Conservation (phyloP, 495 filamentous ascomycete genomes). For the Margaritispora aquatica region DNA sequence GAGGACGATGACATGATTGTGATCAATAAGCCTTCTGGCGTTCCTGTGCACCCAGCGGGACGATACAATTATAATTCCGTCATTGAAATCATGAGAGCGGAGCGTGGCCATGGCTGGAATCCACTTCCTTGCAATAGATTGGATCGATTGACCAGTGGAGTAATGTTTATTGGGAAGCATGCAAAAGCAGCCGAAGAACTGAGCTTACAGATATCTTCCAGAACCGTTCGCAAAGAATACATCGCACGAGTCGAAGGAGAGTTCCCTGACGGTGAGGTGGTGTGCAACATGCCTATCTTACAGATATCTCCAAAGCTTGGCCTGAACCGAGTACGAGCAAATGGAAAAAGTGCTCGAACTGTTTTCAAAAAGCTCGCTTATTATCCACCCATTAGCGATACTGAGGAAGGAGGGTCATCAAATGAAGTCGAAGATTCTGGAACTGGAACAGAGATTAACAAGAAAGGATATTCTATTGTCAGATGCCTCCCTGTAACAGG, state of each 20-base stretch:
- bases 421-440: background rate
- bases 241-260: conserved; percentile 83
- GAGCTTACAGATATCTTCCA: conserved; percentile 58
- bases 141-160: conserved; percentile 87
- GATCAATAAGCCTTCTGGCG: conserved; percentile 91
- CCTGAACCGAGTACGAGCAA: conserved; percentile 85
- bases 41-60: conserved; percentile 91
- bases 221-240: conserved; percentile 90
- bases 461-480: conserved; percentile 85
- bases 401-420: background rate
- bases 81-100: conserved; percentile 83
- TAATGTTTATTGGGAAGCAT: conserved; percentile 95
- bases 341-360: conserved; percentile 81
- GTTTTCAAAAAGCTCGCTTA: conserved; percentile 88
- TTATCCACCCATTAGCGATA: conserved; percentile 46
- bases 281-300: conserved; percentile 91
- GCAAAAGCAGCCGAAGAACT: conserved; percentile 72
- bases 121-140: conserved; percentile 86
- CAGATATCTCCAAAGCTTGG: conserved; percentile 92
- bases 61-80: conserved; percentile 93
- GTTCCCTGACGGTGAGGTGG: conserved; percentile 77
- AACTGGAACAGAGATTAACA: conserved; percentile 9
- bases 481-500: conserved; percentile 91
- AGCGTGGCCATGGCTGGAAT: conserved; percentile 61
- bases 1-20: conserved; percentile 90